phyloP scores from a whole-genome alignment of 331 rosid species.

The Quercus lobata region DNA sequence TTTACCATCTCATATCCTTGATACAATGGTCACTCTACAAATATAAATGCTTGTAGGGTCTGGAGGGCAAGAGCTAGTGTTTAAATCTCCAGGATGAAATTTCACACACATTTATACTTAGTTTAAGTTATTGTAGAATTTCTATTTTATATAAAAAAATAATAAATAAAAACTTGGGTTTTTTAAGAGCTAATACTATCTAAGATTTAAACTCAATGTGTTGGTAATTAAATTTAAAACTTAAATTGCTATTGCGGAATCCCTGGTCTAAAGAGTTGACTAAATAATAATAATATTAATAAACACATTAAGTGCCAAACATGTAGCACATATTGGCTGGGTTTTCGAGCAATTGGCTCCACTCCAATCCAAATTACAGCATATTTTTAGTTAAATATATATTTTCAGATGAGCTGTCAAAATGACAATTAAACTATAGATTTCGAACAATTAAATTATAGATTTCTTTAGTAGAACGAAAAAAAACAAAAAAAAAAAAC shows the following conservation, averaged over 20 bases:
- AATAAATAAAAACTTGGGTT: not conserved
- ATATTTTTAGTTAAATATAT: not conserved
- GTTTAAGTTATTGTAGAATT: rapidly evolving
- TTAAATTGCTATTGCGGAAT: not conserved
- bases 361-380: not conserved
- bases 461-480: no score
- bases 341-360: not conserved
- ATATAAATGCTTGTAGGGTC: rapidly evolving
- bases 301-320: not conserved
- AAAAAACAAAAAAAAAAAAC: no score
- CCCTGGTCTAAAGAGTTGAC: not conserved
- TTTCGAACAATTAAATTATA: no score
- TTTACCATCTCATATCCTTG: no score
- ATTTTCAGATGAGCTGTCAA: not conserved
- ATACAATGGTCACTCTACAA: rapidly evolving
- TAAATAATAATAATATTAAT: not conserved
- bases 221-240: not conserved
- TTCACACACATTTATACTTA: no score
- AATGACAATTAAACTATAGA: not conserved
- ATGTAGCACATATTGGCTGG: not conserved
- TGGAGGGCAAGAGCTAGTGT: rapidly evolving
- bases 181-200: not conserved
- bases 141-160: no score
- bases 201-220: not conserved
- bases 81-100: rapidly evolving